These are phyloP conservation scores for Inonotus obliquus DNA, from an alignment of 1,284 basidiomycete genomes.

Conservation along the genomic window DNA sequence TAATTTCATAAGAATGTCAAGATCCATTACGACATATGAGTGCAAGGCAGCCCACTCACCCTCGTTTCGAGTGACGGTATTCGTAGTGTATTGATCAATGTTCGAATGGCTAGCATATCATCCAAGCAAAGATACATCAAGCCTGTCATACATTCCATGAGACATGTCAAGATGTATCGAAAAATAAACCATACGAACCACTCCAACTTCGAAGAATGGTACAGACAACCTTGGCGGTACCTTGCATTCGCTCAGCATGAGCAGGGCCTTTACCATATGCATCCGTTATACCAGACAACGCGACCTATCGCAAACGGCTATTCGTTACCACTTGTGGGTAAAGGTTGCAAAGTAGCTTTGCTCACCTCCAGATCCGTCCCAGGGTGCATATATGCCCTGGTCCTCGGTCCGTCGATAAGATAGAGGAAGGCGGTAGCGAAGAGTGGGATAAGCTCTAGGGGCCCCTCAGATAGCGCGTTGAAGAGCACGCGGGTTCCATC, in stretches of 20 bases:
- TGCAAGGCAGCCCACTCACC: conserved; percentile 39
- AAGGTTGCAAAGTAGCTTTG: neutral
- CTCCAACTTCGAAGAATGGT: conserved; percentile 91
- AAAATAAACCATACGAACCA: conserved; percentile 50
- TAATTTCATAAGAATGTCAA: conserved; percentile 30
- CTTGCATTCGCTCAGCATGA: conserved; percentile 74
- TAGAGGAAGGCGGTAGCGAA: conserved; percentile 83
- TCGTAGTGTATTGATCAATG: conserved; percentile 80
- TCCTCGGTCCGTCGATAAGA: conserved; percentile 83
- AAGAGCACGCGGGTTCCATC: conserved; percentile 88
- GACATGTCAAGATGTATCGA: conserved; percentile 1
- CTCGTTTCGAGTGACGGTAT: conserved; percentile 86
- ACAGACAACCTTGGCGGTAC: conserved; percentile 74
- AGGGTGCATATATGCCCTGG: conserved; percentile 73
- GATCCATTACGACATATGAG: neutral
- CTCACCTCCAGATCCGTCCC: conserved; percentile 87
- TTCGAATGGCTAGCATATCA: conserved; percentile 79
- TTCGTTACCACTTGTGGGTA: neutral
- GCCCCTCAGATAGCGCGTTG: conserved; percentile 84
- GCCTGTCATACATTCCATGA: conserved; percentile 43
- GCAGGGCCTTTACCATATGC: conserved; percentile 80
- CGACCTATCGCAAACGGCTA: conserved; percentile 49
- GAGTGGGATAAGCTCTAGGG: conserved; percentile 78
- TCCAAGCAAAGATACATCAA: conserved; percentile 94
- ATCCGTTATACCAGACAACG: conserved; percentile 84